Percentiles rank a stretch among this genome's conserved stretches.
phyloP scores from a whole-genome alignment of 2,329 filamentous ascomycete species.

The Samsoniella hepiali region DNA sequence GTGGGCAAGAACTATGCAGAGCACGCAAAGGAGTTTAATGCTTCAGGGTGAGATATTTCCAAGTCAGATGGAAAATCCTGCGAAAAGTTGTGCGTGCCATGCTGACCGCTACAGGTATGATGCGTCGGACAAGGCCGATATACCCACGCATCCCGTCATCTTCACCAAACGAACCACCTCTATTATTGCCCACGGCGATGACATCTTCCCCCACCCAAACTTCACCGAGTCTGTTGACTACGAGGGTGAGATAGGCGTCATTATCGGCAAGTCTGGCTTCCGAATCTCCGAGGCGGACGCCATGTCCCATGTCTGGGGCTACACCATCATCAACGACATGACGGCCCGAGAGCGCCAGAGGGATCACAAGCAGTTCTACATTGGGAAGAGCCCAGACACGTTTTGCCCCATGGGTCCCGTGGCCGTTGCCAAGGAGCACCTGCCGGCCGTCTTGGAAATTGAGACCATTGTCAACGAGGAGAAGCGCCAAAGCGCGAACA shows the following conservation, averaged over 20 bases:
- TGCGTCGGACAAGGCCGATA: slow-evolving; percentile 50
- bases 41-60: slow-evolving; percentile 40
- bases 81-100: no score
- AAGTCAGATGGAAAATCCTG: no score
- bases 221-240: slow-evolving; percentile 53
- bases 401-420: slow-evolving; percentile 56
- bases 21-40: slow-evolving; percentile 56
- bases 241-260: slow-evolving; percentile 55
- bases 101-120: slow-evolving; percentile 30
- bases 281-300: slow-evolving; percentile 43
- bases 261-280: slow-evolving; percentile 49
- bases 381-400: slow-evolving; percentile 54
- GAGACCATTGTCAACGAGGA: slow-evolving; percentile 46
- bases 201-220: slow-evolving; percentile 42
- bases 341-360: slow-evolving; percentile 49
- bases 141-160: slow-evolving; percentile 52
- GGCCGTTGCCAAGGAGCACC: slow-evolving; percentile 44
- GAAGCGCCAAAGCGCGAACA: slow-evolving; percentile 43
- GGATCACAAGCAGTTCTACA: slow-evolving; percentile 58
- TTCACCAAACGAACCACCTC: slow-evolving; percentile 54
- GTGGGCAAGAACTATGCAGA: slow-evolving; percentile 57
- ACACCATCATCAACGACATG: slow-evolving; percentile 54
- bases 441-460: slow-evolving; percentile 29
- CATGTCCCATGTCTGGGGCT: slow-evolving; percentile 52
- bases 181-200: slow-evolving; percentile 47